Conservation (phyloP, 768 basidiomycete species). For the Termitomyces sp. region DNA sequence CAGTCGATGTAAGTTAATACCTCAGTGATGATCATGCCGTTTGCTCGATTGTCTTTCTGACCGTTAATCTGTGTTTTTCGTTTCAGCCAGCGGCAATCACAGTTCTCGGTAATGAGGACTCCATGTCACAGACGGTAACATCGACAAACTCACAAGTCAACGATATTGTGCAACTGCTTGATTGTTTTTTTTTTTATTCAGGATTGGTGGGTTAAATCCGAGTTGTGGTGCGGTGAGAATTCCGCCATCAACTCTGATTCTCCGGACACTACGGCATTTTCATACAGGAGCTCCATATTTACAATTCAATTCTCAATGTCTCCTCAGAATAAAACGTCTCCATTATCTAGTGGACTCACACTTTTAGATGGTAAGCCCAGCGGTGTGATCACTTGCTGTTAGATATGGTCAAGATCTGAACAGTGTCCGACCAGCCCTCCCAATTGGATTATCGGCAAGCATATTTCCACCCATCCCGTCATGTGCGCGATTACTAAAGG, state of each 20-base stretch:
- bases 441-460: conserved; percentile 25
- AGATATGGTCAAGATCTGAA: conserved; percentile 7
- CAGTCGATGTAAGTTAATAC: too few species aligned
- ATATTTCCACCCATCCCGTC: background rate
- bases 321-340: conserved; percentile 27
- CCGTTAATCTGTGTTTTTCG: too few species aligned
- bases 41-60: too few species aligned
- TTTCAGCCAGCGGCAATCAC: too few species aligned
- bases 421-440: conserved; percentile 21
- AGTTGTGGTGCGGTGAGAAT: conserved; percentile 39
- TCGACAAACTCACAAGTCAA: too few species aligned
- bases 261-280: conserved; percentile 39
- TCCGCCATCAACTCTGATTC: conserved; percentile 42
- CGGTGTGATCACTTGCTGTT: background rate
- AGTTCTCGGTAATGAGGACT: conserved; percentile 30
- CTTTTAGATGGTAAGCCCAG: conserved; percentile 32
- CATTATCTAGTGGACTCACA: conserved; percentile 38
- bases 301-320: conserved; percentile 50
- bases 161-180: too few species aligned
- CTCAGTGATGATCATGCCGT: too few species aligned
- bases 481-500: background rate
- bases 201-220: conserved; percentile 36
- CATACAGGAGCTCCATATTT: conserved; percentile 38
- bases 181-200: background rate
- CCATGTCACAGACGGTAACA: conserved; percentile 22